Evolutionary conservation across 116 monocot genomes (phyloP).

Genomic region (Posidonia oceanica): DNA sequence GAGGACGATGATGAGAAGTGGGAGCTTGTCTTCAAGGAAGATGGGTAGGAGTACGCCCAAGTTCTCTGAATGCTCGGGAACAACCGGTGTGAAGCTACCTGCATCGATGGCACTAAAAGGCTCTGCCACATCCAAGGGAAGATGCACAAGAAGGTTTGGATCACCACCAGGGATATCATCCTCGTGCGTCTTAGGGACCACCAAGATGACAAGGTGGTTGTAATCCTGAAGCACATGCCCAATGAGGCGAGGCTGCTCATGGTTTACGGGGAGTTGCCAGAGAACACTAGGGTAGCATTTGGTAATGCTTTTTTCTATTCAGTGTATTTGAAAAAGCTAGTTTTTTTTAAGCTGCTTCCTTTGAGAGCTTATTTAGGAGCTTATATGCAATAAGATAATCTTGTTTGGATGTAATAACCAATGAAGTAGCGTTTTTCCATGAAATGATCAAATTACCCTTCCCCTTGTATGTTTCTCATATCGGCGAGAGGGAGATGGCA

Average conservation of each 20-base stretch:
- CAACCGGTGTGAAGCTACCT: slow-evolving; percentile 34
- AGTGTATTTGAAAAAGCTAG: no score
- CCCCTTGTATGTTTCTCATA: no score
- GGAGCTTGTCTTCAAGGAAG: slow-evolving; percentile 58
- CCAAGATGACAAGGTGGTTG: slow-evolving; percentile 41
- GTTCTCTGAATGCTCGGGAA: slow-evolving; percentile 53
- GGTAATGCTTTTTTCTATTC: no score
- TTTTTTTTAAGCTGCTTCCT: no score
- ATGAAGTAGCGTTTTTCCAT: no score
- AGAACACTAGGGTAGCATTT: no score
- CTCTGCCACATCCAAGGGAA: slow-evolving; percentile 34
- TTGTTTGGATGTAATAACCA: no score
- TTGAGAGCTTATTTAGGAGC: no score
- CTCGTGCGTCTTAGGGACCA: slow-evolving; percentile 30
- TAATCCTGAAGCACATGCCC: slow-evolving; percentile 44
- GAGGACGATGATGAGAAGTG: slow-evolving; percentile 29
- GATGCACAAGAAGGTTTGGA: slow-evolving; percentile 45
- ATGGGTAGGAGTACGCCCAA: slow-evolving; percentile 58
- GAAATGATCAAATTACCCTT: no score
- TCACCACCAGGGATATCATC: slow-evolving; percentile 33
- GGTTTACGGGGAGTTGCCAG: slow-evolving; percentile 32
- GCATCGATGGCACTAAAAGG: slow-evolving; percentile 30
- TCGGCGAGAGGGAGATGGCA: no score
- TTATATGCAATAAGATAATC: no score
- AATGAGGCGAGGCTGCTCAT: slow-evolving; percentile 32